Evolutionary conservation across 208 protist species (phyloP).

Genomic region (Lotmaria passim): DNA sequence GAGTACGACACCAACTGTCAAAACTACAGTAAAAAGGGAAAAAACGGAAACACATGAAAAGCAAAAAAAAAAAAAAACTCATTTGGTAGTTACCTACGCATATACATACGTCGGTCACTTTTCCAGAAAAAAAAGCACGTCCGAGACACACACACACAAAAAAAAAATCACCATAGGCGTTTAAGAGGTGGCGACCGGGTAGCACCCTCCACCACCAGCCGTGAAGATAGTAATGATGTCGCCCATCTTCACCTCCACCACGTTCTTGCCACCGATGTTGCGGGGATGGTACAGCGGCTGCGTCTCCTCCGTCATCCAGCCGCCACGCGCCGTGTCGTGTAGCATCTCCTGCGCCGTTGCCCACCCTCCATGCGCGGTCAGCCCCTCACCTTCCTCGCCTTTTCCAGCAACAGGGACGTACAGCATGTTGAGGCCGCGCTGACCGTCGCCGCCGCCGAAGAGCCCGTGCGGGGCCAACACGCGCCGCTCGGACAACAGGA

Average conservation of each 20-base stretch:
- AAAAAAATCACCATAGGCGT: neutral
- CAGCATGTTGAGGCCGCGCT: constrained; percentile 73
- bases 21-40: too few relatives aligned
- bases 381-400: neutral
- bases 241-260: constrained; percentile 48
- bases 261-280: constrained; percentile 74
- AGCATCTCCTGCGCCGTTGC: constrained; percentile 46
- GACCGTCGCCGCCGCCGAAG: constrained; percentile 75
- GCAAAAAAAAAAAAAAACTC: neutral
- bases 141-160: neutral
- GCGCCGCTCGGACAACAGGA: constrained; percentile 93
- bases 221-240: constrained; percentile 70
- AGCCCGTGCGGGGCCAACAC: constrained; percentile 85
- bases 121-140: neutral
- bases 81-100: neutral
- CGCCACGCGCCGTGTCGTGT: constrained; percentile 44
- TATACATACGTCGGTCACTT: neutral
- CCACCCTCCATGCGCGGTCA: constrained; percentile 20
- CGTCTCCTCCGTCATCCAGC: constrained; percentile 46
- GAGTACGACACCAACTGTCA: too few relatives aligned
- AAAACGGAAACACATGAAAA: too few relatives aligned
- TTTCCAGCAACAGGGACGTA: constrained; percentile 31
- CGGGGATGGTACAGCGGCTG: constrained; percentile 42
- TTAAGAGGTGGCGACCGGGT: neutral
- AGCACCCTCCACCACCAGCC: constrained; percentile 63